A percentile compares a stretch with the other conserved stretches of the same genome.
phyloP scores from a whole-genome alignment of 2,329 filamentous ascomycete species.

The Chrysoporthe cubensis region DNA sequence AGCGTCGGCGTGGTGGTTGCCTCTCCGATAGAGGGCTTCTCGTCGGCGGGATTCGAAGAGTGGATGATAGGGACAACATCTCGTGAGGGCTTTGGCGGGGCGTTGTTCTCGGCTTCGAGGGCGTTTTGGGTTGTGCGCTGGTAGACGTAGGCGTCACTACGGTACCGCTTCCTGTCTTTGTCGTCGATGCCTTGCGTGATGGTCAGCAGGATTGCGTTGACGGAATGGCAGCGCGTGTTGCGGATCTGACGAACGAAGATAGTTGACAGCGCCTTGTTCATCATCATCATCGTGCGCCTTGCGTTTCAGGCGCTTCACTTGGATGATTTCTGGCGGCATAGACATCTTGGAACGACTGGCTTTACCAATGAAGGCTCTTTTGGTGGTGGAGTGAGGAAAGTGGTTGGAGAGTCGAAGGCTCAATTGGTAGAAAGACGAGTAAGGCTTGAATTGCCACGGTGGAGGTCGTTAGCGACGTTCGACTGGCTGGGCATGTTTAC shows the following conservation, averaged over 20 bases:
- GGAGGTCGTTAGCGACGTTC: neutral
- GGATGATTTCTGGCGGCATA: constrained; percentile 61
- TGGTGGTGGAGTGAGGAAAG: neutral
- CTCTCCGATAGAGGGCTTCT: constrained; percentile 34
- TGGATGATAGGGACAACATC: constrained; percentile 51
- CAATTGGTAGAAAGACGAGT: neutral
- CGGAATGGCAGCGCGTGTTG: constrained; percentile 17
- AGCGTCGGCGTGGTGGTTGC: constrained; percentile 23
- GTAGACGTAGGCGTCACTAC: constrained; percentile 59
- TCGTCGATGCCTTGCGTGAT: constrained; percentile 51
- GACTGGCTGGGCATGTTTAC: neutral
- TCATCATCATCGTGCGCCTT: constrained; percentile 60
- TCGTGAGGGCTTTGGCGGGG: constrained; percentile 33
- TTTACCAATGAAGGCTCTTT: neutral
- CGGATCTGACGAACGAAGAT: constrained; percentile 51
- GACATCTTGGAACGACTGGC: constrained; percentile 48
- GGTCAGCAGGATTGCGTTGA: constrained; percentile 14
- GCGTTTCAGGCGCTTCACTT: constrained; percentile 54
- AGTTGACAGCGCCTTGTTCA: constrained; percentile 53
- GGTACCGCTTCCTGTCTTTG: constrained; percentile 54
- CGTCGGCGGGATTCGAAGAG: constrained; percentile 47
- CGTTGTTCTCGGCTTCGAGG: constrained; percentile 34
- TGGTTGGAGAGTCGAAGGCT: neutral
- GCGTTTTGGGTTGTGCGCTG: constrained; percentile 49
- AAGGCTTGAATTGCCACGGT: neutral